These are phyloP conservation scores for Triticum urartu DNA, from an alignment of 176 grass and related monocot species.

Conservation along the genomic window DNA sequence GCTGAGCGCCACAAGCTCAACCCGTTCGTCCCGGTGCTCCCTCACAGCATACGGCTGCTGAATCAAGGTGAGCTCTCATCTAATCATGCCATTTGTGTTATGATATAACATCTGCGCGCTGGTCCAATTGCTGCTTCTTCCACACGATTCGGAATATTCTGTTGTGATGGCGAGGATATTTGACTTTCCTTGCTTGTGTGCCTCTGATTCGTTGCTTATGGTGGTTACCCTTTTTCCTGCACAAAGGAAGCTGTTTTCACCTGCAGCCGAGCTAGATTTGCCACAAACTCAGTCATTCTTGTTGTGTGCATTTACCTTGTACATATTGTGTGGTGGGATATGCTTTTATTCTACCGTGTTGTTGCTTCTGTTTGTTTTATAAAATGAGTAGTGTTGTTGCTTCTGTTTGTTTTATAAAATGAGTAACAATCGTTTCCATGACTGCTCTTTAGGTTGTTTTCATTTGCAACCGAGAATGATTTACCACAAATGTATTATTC, in stretches of 20 bases:
- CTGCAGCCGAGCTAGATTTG: neutral
- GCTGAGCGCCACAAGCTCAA: constrained; percentile 86
- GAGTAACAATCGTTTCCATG: neutral
- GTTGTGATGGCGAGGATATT: constrained; percentile 11
- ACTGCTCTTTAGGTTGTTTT: neutral
- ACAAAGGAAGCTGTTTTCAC: neutral
- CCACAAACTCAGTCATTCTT: neutral
- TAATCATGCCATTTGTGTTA: constrained; percentile 14
- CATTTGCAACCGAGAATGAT: neutral
- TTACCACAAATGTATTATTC: neutral
- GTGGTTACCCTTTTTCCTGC: neutral
- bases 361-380: neutral
- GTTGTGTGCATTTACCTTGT: no score
- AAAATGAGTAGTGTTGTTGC: no score
- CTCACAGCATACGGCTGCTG: constrained; percentile 71
- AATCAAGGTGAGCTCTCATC: constrained; percentile 77
- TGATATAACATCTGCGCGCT: neutral
- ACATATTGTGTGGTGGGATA: no score
- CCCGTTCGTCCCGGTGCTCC: constrained; percentile 81
- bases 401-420: neutral
- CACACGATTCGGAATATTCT: constrained; percentile 34
- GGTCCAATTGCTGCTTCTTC: constrained; percentile 4
- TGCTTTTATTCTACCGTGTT: neutral
- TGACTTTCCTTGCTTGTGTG: neutral
- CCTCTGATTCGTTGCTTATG: neutral